phyloP scores from a whole-genome alignment of 257 asterid genomes.

The Solanum corneliomulleri region DNA sequence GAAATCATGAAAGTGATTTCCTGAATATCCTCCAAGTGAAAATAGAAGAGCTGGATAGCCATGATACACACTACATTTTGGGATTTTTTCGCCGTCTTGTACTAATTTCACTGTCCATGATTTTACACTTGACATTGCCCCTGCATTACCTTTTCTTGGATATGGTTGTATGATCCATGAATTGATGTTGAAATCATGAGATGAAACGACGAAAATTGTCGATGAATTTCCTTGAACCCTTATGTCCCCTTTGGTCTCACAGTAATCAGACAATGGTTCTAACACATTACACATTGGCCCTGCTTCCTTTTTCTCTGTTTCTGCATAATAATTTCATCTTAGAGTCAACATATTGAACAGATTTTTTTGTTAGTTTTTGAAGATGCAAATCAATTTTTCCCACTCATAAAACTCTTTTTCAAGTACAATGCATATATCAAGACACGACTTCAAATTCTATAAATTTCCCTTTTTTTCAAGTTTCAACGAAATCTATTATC shows the following conservation, averaged over 20 bases:
- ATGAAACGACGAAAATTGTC: slow-evolving; percentile 11
- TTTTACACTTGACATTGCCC: slow-evolving; percentile 31
- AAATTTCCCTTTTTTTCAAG: background rate
- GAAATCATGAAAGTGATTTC: slow-evolving; percentile 69
- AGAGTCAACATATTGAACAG: background rate
- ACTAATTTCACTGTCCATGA: slow-evolving; percentile 41
- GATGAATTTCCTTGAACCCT: slow-evolving; percentile 25
- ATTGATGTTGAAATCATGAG: background rate
- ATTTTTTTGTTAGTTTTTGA: background rate
- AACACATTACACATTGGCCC: slow-evolving; percentile 10
- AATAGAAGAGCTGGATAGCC: slow-evolving; percentile 43
- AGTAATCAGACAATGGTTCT: slow-evolving; percentile 21
- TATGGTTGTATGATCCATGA: slow-evolving; percentile 36
- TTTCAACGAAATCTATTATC: background rate
- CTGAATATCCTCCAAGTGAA: slow-evolving; percentile 54
- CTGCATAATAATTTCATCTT: background rate
- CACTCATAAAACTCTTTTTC: background rate
- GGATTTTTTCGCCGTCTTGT: slow-evolving; percentile 3
- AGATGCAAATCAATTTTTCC: background rate
- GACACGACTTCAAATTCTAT: background rate
- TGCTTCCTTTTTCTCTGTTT: background rate
- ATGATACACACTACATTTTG: slow-evolving; percentile 30
- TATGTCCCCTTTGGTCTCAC: slow-evolving; percentile 25
- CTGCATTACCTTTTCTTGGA: slow-evolving; percentile 27
- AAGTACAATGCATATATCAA: background rate